Conservation (phyloP, 2,329 filamentous ascomycete species). For the Aspergillus ochraceus region DNA sequence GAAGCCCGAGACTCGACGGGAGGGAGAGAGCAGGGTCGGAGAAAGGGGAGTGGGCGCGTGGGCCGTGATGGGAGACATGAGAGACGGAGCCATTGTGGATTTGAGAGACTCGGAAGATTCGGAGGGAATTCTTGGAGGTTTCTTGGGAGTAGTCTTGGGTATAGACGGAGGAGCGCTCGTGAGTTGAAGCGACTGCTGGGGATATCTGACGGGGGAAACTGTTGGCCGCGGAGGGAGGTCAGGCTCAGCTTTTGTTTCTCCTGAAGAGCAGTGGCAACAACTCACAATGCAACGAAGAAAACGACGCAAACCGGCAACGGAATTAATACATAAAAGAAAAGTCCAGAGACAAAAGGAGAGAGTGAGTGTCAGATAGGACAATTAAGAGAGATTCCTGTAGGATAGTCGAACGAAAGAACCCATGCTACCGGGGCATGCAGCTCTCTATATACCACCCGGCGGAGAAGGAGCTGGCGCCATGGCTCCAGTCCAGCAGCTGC, state of each 20-base stretch:
- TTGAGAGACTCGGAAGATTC: not conserved
- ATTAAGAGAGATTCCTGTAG: not conserved
- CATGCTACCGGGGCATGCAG: not conserved
- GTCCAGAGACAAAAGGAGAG: not conserved
- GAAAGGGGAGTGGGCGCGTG: not conserved
- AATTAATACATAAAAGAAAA: slow-evolving; percentile 7
- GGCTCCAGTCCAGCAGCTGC: not conserved
- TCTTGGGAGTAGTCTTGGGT: not conserved
- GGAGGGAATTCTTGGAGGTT: not conserved
- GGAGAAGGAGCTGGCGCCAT: not conserved
- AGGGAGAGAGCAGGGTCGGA: slow-evolving; percentile 20
- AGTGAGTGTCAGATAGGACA: not conserved
- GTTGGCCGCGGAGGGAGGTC: slow-evolving; percentile 6
- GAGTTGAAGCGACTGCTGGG: slow-evolving; percentile 7
- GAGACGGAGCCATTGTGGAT: not conserved
- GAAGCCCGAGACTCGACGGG: slow-evolving; percentile 37
- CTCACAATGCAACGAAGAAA: slow-evolving; percentile 7
- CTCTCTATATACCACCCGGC: slow-evolving; percentile 3
- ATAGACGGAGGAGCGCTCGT: not conserved
- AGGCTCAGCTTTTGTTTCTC: slow-evolving; percentile 7
- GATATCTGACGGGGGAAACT: slow-evolving; percentile 5
- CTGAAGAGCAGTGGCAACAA: slow-evolving; percentile 8
- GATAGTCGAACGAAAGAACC: not conserved
- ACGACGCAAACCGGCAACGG: slow-evolving; percentile 10
- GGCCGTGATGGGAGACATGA: not conserved